Evolutionary conservation across 2,329 filamentous ascomycete genomes (phyloP), one percentile per base, ranked within the genome.

Genomic region (Ophiostoma sp.): DNA sequence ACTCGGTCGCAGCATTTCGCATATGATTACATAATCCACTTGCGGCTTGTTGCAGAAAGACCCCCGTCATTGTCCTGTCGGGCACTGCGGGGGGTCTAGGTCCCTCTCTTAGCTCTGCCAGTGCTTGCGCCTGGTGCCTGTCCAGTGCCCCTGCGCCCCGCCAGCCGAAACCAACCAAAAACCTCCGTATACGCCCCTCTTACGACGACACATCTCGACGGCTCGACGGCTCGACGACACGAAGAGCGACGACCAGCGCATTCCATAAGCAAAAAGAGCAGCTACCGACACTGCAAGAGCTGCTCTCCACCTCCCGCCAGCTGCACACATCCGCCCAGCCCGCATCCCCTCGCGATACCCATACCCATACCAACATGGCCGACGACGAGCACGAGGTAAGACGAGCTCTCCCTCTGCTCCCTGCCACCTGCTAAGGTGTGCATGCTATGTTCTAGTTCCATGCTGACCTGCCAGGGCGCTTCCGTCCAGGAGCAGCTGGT

Each of bases 401-500:
- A 27, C 27, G 1, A 2, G 44, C 64, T 52, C 67, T n/a, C 12
- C 14, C 44, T 44, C 11, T 12, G n/a, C 49, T 12, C 11, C 6
- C n/a, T 27, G 27, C 27, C 27, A 27, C 27, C 27, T 27, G 27
- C 27, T 27, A 27, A 27, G 27, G 27, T 27, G 27, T 27, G 27
- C 27, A 27, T 27, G 65, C 36, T 66, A 58, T 27, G 18, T n/a
- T 3, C 44, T 9, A 5, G 9, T 40, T 40, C 62, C 66, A 64
- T 68, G 6, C 64, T 66, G 71, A 66, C 67, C 47, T 1, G 9
- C 1, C 74, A 96, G 90, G 95, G 94, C 77, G 94, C 94, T 74
- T 91, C 91, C 70, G 87, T 88, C 64, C 85, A 89, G 78, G 94
- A 98, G 81, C 86, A 91, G 75, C 86, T 98, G 74, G 87, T 98